Conservation (phyloP, 495 filamentous ascomycete species). For the Xylaria telfairii region DNA sequence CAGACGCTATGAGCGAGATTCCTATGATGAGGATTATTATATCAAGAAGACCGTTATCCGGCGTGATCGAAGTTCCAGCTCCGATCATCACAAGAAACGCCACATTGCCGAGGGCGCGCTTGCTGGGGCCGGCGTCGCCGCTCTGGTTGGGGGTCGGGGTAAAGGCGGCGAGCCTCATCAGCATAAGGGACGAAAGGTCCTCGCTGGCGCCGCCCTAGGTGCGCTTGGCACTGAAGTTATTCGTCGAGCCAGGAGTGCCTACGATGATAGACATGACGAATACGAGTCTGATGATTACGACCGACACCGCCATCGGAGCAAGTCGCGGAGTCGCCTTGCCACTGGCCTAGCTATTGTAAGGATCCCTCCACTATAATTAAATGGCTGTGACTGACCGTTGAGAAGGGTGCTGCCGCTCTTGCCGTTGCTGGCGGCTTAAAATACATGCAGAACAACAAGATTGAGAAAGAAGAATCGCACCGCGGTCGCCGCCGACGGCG, state of each 20-base stretch:
- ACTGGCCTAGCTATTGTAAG: conserved; percentile 75
- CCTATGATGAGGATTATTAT: conserved; percentile 52
- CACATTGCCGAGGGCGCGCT: conserved; percentile 88
- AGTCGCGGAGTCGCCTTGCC: conserved; percentile 57
- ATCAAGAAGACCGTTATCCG: conserved; percentile 49
- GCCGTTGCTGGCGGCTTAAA: conserved; percentile 77
- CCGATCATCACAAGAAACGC: conserved; percentile 68
- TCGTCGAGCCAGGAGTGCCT: conserved; percentile 73
- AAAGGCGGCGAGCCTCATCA: conserved; percentile 56
- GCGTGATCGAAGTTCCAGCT: conserved; percentile 62
- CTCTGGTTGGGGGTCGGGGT: conserved; percentile 72
- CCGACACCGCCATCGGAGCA: conserved; percentile 37
- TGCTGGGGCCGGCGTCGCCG: conserved; percentile 77
- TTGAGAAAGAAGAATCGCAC: conserved; percentile 65
- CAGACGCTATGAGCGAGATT: conserved; percentile 60
- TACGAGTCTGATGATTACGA: conserved; percentile 44
- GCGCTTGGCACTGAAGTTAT: conserved; percentile 81
- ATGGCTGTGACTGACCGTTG: not conserved
- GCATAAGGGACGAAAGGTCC: conserved; percentile 71
- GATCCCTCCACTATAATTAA: not conserved
- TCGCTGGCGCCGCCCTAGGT: conserved; percentile 82
- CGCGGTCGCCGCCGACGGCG: conserved; percentile 76
- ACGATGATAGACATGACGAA: conserved; percentile 67
- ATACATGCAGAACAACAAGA: conserved; percentile 71
- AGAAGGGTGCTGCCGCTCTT: conserved; percentile 69